Evolutionary conservation across 2,329 filamentous ascomycete species (phyloP), one percentile per base, ranked within the genome.

Genomic region (Tolypocladium guangdongense): DNA sequence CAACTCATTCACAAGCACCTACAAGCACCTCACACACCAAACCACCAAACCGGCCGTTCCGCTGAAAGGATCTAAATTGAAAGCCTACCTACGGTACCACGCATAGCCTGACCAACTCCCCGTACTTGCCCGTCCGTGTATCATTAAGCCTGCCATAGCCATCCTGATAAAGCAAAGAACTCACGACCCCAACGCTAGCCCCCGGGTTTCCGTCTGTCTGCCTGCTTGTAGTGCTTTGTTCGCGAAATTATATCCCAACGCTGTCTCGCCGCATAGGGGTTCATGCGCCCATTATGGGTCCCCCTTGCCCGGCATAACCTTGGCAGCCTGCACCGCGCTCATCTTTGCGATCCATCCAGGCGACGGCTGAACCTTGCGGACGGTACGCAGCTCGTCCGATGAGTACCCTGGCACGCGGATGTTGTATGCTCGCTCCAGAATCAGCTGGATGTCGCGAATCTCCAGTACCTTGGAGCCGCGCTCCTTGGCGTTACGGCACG

Each of bases 321-420:
- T 97, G 48, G 90, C 90, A 2, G 91, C 92, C 71, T 96, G 90
- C 18, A 99, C 87, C 27, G 93, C 92, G 64, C 90, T 92, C 86
- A 99, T 95, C 78, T 99, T 99, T 60, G 88, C 86, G 57, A 93
- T 92, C 90, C 93, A 99, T 24, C 84, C 88, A 18, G 86, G 76
- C 22, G 90, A 85, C 2, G 93, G 93, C 67, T 93, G 87, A 52
- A 95, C 87, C 75, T 96, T 96, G 68, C 91, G 86, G 33, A 97
- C 92, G 0, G 90, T 96, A 54, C 93, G 85, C 56, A 96, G 81
- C 71, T 99, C 93, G 65, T 99, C 93, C 4, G 90, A 88, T 0
- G 90, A 89, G 71, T 95, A 97, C 14, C 93, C 93, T 0, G 93
- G 93, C 55, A 99, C 90, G 53, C 88, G 87, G 64, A 93, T 92